Evolutionary conservation across 805 yeast species (phyloP).

Genomic region (Wickerhamomyces queroliae): DNA sequence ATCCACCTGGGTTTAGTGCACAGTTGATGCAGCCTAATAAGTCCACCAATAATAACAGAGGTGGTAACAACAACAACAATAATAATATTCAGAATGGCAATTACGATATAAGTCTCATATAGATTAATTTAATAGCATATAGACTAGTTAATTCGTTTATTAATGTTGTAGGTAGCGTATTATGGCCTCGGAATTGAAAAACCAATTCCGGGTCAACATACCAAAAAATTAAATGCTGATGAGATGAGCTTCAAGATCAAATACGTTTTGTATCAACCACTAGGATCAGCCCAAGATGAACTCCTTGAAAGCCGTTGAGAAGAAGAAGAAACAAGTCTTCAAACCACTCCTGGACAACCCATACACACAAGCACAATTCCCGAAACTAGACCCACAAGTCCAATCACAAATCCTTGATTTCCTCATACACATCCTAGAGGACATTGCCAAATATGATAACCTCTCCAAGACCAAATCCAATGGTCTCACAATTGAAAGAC

Average conservation of each 20-base stretch:
- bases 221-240: background rate
- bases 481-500: conserved; percentile 3
- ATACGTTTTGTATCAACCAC: no score
- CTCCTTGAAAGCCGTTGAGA: conserved; percentile 45
- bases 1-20: background rate
- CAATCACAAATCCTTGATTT: conserved; percentile 34
- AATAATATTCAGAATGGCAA: background rate
- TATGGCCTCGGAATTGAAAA: no score
- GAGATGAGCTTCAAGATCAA: background rate
- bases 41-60: background rate
- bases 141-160: no score
- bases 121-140: no score
- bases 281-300: conserved; percentile 8
- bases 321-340: conserved; percentile 48
- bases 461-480: conserved; percentile 3
- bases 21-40: background rate
- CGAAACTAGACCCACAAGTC: conserved; percentile 33
- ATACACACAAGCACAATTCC: conserved; percentile 42
- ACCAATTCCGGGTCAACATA: background rate
- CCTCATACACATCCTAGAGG: conserved; percentile 27
- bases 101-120: background rate
- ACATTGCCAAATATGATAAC: conserved; percentile 25
- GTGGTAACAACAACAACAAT: background rate
- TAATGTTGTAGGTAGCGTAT: no score
- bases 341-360: conserved; percentile 65